These are phyloP conservation scores for Gaeumannomyces sp. DNA, from an alignment of 2,329 filamentous ascomycete genomes.

Conservation along the genomic window DNA sequence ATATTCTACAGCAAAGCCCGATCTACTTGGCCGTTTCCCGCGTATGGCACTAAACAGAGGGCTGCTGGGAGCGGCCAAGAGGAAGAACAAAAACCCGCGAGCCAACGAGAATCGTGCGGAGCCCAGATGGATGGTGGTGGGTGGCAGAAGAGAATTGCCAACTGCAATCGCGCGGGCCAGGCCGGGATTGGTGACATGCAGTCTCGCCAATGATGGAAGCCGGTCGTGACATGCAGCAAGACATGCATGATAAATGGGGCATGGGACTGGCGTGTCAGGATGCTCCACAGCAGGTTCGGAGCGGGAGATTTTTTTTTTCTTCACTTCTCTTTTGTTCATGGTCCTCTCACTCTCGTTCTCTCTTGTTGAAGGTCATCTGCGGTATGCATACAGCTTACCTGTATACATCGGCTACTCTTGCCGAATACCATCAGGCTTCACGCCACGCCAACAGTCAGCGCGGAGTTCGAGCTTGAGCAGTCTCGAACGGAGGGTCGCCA, in stretches of 20 bases:
- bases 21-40: background rate
- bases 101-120: background rate
- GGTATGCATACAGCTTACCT: no score
- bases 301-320: background rate
- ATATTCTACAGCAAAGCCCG: background rate
- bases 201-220: background rate
- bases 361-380: no score
- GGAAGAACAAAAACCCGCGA: background rate
- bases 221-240: constrained; percentile 8
- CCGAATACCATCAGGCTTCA: background rate
- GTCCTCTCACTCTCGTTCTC: background rate
- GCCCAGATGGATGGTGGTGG: background rate
- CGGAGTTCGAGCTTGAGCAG: background rate
- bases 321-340: background rate
- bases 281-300: background rate
- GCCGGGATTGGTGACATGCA: constrained; percentile 7
- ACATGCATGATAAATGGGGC: constrained; percentile 10
- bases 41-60: background rate
- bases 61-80: background rate
- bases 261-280: constrained; percentile 2
- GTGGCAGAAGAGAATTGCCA: background rate
- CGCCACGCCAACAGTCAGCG: no score
- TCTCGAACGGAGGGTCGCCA: background rate
- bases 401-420: background rate
- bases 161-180: background rate